Conservation (phyloP, 202 grass and related monocot genomes). For the Panicum hallii region DNA sequence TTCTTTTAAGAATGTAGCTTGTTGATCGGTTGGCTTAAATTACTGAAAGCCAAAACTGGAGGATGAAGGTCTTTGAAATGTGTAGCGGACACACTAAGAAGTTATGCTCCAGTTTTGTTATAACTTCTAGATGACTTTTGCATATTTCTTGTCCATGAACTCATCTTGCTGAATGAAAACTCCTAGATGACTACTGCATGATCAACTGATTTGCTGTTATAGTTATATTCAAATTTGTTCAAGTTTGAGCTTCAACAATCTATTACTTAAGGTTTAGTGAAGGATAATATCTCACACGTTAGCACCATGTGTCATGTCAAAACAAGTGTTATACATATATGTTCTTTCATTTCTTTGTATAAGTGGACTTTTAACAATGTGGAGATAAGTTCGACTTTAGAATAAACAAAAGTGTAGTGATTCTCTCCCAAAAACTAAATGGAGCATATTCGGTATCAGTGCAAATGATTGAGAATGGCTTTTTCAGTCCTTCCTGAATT, state of each 20-base stretch:
- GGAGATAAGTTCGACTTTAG: neutral
- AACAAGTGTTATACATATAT: constrained; percentile 19
- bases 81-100: neutral
- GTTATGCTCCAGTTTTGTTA: neutral
- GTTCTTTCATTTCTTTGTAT: constrained; percentile 15
- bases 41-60: constrained; percentile 34
- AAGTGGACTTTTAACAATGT: constrained; percentile 9
- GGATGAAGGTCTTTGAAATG: constrained; percentile 1
- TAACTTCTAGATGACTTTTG: neutral
- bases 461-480: neutral
- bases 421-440: neutral
- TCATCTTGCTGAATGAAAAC: constrained; percentile 18
- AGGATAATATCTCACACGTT: constrained; percentile 27
- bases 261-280: neutral
- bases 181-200: constrained; percentile 14
- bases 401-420: neutral
- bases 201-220: constrained; percentile 5
- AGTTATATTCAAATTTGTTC: constrained; percentile 1
- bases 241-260: neutral
- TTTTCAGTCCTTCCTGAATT: neutral
- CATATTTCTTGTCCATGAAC: constrained; percentile 16
- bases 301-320: neutral
- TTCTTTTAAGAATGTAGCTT: constrained; percentile 4
- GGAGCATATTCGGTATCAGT: neutral
- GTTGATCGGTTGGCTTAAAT: constrained; percentile 24